These are phyloP conservation scores for Waltergamsia citrina DNA, from an alignment of 2,329 filamentous ascomycete genomes.

Conservation along the genomic window DNA sequence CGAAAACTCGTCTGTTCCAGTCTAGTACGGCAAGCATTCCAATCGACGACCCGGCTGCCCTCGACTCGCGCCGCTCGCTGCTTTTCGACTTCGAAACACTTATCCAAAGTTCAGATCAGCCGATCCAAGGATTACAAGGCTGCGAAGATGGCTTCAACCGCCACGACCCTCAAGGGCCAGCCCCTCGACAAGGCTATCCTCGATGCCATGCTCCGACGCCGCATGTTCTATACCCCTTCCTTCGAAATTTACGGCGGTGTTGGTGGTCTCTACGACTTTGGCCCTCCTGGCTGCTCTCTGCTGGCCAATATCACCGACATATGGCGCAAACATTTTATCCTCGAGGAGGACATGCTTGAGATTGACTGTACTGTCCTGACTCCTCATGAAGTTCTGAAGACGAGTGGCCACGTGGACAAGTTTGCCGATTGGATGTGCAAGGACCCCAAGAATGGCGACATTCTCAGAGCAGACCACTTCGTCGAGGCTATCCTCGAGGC, in stretches of 20 bases:
- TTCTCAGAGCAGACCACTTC: constrained; percentile 90
- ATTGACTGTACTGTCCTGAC: constrained; percentile 92
- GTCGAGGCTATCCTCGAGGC: constrained; percentile 89
- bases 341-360: constrained; percentile 92
- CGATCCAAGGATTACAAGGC: constrained; percentile 4
- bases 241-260: constrained; percentile 95
- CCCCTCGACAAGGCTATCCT: constrained; percentile 74
- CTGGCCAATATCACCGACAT: constrained; percentile 80
- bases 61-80: background rate
- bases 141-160: constrained; percentile 34
- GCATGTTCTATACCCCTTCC: constrained; percentile 88
- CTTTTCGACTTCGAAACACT: constrained; percentile 2
- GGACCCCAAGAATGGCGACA: constrained; percentile 94
- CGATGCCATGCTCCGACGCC: constrained; percentile 78
- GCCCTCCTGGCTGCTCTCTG: constrained; percentile 76
- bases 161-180: constrained; percentile 80
- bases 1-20: background rate
- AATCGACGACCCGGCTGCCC: background rate
- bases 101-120: constrained; percentile 2
- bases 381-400: constrained; percentile 88
- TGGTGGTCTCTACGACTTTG: constrained; percentile 86
- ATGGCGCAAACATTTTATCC: constrained; percentile 89
- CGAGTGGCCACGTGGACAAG: constrained; percentile 92
- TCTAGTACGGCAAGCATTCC: background rate
- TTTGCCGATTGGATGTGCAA: constrained; percentile 99